Base-by-base conservation (phyloP, 106 monocot species). In the Phalaenopsis equestris region DNA sequence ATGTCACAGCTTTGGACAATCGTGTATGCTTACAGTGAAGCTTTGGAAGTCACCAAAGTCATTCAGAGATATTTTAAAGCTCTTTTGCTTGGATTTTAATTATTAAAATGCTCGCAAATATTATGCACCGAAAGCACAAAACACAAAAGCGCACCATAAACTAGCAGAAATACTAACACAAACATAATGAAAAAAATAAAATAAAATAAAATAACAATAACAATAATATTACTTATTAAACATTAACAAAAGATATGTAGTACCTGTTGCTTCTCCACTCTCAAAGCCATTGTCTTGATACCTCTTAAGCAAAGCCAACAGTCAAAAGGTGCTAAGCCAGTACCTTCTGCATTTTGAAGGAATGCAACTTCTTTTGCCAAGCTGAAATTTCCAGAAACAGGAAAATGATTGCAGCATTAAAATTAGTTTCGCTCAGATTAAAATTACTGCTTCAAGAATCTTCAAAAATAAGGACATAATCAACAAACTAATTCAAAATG, bases 211-310 rank as follows among this genome's bases (percentile, higher is more conserved):
- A 70, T 10, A 70, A 39, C 38, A 70, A 70, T 70, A 70, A 3
- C 38, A 70, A 70, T 38, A 70, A 70, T 39, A 39, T 37, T 70
- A 39, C 11, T 70, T 24, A 18, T 67, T 5, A 67, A 24, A 30
- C n/a, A 67, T 67, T 37, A 70, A 23, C 64, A 72, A 72, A 43
- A 6, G 43, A 17, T 74, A 18, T 19, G 43, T 39, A 74, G 16
- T 55, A 99, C 99, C 91, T 99, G 99, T 79, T 99, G 99, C 75
- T 93, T 95, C 83, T 99, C 95, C 55, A 99, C 88, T 75, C 99
- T 89, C 80, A 99, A 85, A 78, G 93, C 88, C 99, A 99, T 93
- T 56, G 99, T 95, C 87, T 93, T 95, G 78, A 99, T 86, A 48
- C 93, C 99, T 67, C 93, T 84, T 79, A 99, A 88, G 79, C 95